Evolutionary conservation across 2,329 filamentous ascomycete genomes (phyloP), one percentile per base, ranked within the genome.

Genomic region (Sporothrix protearum): DNA sequence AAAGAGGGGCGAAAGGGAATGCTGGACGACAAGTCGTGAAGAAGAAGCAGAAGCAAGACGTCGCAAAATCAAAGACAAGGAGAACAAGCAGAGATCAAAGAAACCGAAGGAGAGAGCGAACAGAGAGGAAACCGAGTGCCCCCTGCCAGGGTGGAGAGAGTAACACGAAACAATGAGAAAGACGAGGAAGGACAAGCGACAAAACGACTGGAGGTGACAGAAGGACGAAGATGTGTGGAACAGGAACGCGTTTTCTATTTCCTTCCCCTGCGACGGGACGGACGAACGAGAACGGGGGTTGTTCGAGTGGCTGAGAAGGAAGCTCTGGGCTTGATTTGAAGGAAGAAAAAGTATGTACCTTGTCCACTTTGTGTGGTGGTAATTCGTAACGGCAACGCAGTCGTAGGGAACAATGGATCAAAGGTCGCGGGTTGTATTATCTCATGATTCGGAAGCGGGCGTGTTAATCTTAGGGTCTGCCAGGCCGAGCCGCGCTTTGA

Each of bases 401-500:
- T 45, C 49, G 47, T 28, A 10, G 49, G n/a, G 22, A 22, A 7
- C 42, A 12, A 22, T 19, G 39, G 49, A 53, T 53, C 14, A 53
- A 53, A 28, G 51, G 33, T 69, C 33, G 49, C 19, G 36, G 51
- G 14, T 45, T 51, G 67, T 42, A 39, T 33, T 47, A 49, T 66
- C 28, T 67, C 9, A 45, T 51, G 28, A 33, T 19, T 67, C 64
- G 63, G 25, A 30, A 39, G 42, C 25, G 39, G 36, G 25, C 14
- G 55, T 47, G 55, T n/a, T n/a, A 64, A 64, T 64, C 33, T 68
- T 47, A 39, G 14, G 19, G 30, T 25, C n/a, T 63, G 39, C 47
- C 49, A 69, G 57, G 57, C 49, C 71, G 45, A 59, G 69, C 69
- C 71, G 69, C 55, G 69, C 47, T 49, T 47, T 64, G 39, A 49